A percentile compares a stretch with the other conserved stretches of the same genome.
Conservation (phyloP, 2,329 filamentous ascomycete species). For the Monilinia polystroma region DNA sequence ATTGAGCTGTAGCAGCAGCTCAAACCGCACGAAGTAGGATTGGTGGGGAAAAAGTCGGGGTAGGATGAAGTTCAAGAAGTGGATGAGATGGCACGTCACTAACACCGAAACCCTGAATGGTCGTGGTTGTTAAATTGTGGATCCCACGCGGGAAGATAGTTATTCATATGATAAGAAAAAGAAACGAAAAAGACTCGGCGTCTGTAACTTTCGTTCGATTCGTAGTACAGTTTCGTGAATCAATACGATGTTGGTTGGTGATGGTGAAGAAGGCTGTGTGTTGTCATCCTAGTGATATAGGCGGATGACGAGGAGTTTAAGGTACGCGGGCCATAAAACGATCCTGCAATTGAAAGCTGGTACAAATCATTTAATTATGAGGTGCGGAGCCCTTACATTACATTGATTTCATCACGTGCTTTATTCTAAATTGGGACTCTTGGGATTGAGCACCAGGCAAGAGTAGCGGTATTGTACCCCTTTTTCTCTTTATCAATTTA, state of each 20-base stretch:
- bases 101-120: constrained; percentile 19
- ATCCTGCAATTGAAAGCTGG: constrained; percentile 9
- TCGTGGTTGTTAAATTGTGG: constrained; percentile 16
- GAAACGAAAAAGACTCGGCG: constrained; percentile 18
- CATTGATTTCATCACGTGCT: neutral
- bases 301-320: constrained; percentile 14
- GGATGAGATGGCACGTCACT: constrained; percentile 25
- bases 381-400: neutral
- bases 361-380: neutral
- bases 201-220: constrained; percentile 14
- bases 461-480: neutral
- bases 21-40: constrained; percentile 42
- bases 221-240: constrained; percentile 10
- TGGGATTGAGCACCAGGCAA: neutral
- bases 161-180: constrained; percentile 24
- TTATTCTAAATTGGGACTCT: neutral
- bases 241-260: constrained; percentile 22
- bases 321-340: constrained; percentile 19
- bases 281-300: constrained; percentile 13
- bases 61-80: constrained; percentile 13
- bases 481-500: neutral
- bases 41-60: constrained; percentile 24
- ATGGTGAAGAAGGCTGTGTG: constrained; percentile 16
- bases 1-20: constrained; percentile 76
- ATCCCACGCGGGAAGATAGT: constrained; percentile 19